These are phyloP conservation scores for Aspergillus biplanus DNA, from an alignment of 495 filamentous ascomycete species.

Conservation along the genomic window DNA sequence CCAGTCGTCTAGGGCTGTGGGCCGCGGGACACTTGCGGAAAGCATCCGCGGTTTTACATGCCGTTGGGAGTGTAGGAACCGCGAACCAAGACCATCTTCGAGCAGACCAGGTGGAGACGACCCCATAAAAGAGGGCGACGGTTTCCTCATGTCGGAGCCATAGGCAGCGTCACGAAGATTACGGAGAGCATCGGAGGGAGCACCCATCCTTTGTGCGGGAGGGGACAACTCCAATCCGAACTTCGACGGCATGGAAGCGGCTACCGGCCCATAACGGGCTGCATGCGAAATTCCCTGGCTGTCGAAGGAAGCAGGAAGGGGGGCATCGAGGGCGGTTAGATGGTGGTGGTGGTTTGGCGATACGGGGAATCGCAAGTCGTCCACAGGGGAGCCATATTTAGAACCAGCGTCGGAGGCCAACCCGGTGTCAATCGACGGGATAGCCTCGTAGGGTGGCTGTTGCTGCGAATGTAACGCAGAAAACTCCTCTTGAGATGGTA, in stretches of 20 bases:
- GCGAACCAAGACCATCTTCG: conserved; percentile 60
- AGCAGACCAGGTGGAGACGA: conserved; percentile 65
- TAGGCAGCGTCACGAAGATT: conserved; percentile 85
- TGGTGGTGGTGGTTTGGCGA: conserved; percentile 66
- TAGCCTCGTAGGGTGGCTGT: conserved; percentile 51
- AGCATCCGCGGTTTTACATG: conserved; percentile 68
- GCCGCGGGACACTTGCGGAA: conserved; percentile 75
- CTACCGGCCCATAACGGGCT: conserved; percentile 87
- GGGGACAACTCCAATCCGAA: conserved; percentile 87
- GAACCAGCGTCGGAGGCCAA: conserved; percentile 76
- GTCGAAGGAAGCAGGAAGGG: conserved; percentile 93
- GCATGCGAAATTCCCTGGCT: conserved; percentile 93
- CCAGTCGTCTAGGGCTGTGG: conserved; percentile 70
- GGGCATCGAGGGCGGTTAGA: conserved; percentile 89
- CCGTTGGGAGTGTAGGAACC: conserved; percentile 85
- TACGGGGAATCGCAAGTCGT: conserved; percentile 69
- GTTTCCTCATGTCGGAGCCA: conserved; percentile 63
- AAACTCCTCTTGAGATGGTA: conserved; percentile 45
- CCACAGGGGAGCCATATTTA: conserved; percentile 84
- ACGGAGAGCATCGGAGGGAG: conserved; percentile 74
- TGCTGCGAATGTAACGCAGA: conserved; percentile 49
- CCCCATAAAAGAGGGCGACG: conserved; percentile 54
- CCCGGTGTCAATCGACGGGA: conserved; percentile 81
- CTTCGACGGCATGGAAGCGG: conserved; percentile 88
- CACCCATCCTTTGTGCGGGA: conserved; percentile 56